A percentile compares a stretch with the other conserved stretches of the same genome.
phyloP scores from a whole-genome alignment of 108 stramenopile species.

The Skeletonema menzelii region DNA sequence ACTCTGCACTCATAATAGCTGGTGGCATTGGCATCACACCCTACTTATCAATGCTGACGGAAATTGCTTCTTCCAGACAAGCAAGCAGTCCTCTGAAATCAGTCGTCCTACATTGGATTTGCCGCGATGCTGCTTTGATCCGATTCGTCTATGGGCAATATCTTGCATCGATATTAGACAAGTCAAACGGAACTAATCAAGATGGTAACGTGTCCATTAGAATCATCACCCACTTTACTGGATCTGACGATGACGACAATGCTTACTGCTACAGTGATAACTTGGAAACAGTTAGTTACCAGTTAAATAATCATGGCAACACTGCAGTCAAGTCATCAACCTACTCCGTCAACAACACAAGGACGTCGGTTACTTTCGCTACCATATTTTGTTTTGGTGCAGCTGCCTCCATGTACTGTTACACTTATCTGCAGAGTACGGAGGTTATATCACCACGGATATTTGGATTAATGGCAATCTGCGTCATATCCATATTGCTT shows the following conservation, averaged over 20 bases:
- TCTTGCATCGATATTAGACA: slow-evolving; percentile 17
- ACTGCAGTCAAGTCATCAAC: background rate
- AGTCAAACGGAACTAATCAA: background rate
- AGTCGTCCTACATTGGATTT: slow-evolving; percentile 62
- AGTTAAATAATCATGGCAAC: background rate
- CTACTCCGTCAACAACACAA: background rate
- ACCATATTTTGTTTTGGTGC: background rate
- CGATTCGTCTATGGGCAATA: slow-evolving; percentile 49
- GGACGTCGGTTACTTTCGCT: background rate
- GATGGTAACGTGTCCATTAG: background rate
- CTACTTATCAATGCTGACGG: slow-evolving; percentile 41
- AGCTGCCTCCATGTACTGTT: too few relatives aligned
- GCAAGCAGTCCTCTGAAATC: background rate
- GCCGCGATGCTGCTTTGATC: slow-evolving; percentile 55
- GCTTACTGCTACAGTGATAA: background rate
- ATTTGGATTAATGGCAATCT: background rate
- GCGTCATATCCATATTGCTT: background rate
- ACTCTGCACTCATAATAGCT: slow-evolving; percentile 48
- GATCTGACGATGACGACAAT: background rate
- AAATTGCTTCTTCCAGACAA: background rate
- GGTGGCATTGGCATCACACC: slow-evolving; percentile 75
- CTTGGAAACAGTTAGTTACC: background rate
- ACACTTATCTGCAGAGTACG: too few relatives aligned
- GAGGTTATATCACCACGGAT: background rate
- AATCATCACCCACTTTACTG: slow-evolving; percentile 10